A percentile compares a stretch with the other conserved stretches of the same genome.
Evolutionary conservation across 495 filamentous ascomycete species (phyloP).

Genomic region (Cenococcum geophilum): DNA sequence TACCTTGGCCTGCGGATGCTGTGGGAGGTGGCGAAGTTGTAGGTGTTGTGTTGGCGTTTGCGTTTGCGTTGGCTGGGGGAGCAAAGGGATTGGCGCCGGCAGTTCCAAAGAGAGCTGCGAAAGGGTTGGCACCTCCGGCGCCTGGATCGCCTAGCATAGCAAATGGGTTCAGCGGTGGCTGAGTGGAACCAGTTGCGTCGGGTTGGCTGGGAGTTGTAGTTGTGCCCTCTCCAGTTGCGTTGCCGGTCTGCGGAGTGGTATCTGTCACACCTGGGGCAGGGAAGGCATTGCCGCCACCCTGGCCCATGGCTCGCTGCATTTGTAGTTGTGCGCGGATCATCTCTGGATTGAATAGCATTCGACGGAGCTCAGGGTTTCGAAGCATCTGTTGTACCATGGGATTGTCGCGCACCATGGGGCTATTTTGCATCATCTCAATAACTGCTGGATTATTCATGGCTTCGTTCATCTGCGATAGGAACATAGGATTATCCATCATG

Average conservation of each 20-base stretch:
- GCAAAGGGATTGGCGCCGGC: conserved; percentile 16
- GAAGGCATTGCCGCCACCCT: conserved; percentile 54
- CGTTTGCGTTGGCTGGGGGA: neutral
- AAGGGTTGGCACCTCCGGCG: conserved; percentile 60
- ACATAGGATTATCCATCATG: conserved; percentile 81
- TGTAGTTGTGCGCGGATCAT: conserved; percentile 70
- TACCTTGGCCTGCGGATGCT: conserved; percentile 8
- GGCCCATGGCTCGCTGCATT: conserved; percentile 64
- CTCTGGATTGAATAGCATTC: conserved; percentile 93
- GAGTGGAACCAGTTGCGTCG: conserved; percentile 34
- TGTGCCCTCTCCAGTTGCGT: conserved; percentile 31
- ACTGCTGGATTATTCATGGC: conserved; percentile 88
- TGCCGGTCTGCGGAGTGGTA: conserved; percentile 44
- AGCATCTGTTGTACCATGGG: conserved; percentile 78
- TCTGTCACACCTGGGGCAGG: conserved; percentile 87
- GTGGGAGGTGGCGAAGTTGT: conserved; percentile 20
- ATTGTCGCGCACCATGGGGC: conserved; percentile 78
- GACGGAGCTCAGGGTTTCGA: conserved; percentile 75
- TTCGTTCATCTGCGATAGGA: conserved; percentile 81
- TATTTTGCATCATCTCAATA: conserved; percentile 83
- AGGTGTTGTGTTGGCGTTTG: conserved; percentile 23
- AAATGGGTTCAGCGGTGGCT: conserved; percentile 42
- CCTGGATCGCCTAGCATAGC: conserved; percentile 33
- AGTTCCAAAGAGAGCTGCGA: conserved; percentile 53
- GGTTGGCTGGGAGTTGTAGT: conserved; percentile 26